phyloP scores from a whole-genome alignment of 73 alveolate genomes.

The Stentor roeselii region DNA sequence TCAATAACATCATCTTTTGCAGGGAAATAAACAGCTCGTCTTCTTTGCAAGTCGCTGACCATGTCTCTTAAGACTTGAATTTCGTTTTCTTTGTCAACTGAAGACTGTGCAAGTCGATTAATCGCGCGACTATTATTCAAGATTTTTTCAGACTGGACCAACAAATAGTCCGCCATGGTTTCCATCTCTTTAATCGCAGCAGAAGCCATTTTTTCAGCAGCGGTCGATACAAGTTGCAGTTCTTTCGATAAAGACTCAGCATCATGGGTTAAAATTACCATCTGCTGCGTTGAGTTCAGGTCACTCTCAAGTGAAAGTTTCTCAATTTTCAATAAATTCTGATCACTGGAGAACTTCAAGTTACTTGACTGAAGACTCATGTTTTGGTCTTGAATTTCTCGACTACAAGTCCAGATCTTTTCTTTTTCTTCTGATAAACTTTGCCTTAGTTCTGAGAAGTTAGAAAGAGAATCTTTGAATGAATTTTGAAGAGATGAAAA shows the following conservation, averaged over 20 bases:
- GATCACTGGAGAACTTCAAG: not conserved
- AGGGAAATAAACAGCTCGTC: slow-evolving; percentile 17
- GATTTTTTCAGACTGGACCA: not conserved
- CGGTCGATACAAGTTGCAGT: not conserved
- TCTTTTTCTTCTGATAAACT: not conserved
- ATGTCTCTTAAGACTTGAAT: slow-evolving; percentile 17
- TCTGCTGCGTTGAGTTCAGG: not conserved
- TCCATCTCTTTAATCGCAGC: not conserved
- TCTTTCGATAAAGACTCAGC: not conserved
- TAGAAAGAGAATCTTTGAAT: too few relatives aligned
- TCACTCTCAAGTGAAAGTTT: not conserved
- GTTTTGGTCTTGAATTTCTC: not conserved
- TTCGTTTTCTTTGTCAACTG: slow-evolving; percentile 38
- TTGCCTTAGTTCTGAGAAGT: not conserved
- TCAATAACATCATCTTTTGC: slow-evolving; percentile 43
- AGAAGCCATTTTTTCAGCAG: not conserved
- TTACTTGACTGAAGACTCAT: not conserved
- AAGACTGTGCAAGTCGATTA: not conserved
- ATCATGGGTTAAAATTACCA: not conserved
- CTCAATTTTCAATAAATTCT: not conserved
- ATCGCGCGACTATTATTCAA: not conserved
- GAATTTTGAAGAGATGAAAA: too few relatives aligned
- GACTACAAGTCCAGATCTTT: not conserved
- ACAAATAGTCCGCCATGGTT: not conserved
- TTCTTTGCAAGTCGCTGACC: slow-evolving; percentile 3